Evolutionary conservation across 2,329 filamentous ascomycete genomes (phyloP), one percentile per base, ranked within the genome.

Genomic region (Chrysoporthe puriensis): DNA sequence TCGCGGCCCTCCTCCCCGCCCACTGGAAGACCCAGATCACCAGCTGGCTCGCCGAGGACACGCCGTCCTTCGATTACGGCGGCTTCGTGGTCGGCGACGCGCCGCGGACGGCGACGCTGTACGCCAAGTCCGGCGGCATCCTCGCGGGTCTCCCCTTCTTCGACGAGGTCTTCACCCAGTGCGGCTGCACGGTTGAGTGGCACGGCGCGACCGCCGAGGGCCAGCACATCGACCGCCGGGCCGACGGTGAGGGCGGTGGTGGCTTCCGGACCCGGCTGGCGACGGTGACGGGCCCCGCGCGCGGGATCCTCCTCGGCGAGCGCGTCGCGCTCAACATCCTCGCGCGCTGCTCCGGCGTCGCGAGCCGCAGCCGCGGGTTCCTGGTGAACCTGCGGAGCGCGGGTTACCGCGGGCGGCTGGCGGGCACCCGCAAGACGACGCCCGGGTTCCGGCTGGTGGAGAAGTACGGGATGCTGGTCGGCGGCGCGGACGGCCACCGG

Each of bases 401-500:
- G 3, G 94, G 94, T 2, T 98, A 95, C 81, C 83, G 82, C 40
- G 95, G 95, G 68, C 90, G 90, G 2, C 83, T 99, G n/a, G 95
- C 96, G 0, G 96, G 96, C 56, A 99, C 96, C 58, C 87, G 96
- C 76, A 99, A 99, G 84, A 99, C 96, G 0, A 99, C 96, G 0
- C 96, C 96, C 0, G 96, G 96, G 0, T 99, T 98, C 81, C 86
- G 96, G 13, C 82, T 98, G 4, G 94, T 98, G 11, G 96, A 99
- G 80, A 99, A 99, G 82, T 99, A 99, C 79, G 96, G 94, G 73
- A 97, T 99, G 91, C 83, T 97, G 32, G 91, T 97, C 18, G 96
- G 95, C 66, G 96, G 96, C 13, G 94, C 93, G 18, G 96, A 99
- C 80, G 88, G 90, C 2, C 96, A 99, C 79, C 85, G 96, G 43